Conservation (phyloP, 305 asterid genomes). For the Salvia sclarea region DNA sequence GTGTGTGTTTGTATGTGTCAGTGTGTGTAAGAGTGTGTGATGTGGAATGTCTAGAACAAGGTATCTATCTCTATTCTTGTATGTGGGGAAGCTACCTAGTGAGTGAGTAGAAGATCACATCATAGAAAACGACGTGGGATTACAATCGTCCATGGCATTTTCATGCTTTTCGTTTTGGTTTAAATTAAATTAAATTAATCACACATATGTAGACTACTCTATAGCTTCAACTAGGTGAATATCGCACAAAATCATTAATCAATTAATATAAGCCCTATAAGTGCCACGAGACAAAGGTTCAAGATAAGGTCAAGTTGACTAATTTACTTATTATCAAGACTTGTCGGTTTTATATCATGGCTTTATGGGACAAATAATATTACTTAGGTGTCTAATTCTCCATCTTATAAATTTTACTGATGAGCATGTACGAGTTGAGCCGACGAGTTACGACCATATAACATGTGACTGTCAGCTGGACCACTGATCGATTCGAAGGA, state of each 20-base stretch:
- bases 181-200: not conserved
- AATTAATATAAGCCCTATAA: not conserved
- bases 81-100: constrained; percentile 37
- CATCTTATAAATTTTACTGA: no score
- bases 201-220: not conserved
- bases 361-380: no score
- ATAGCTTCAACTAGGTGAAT: not conserved
- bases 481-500: no score
- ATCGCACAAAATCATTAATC: not conserved
- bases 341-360: not conserved
- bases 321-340: no score
- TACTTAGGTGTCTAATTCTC: no score
- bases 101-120: constrained; percentile 20
- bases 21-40: constrained; percentile 2
- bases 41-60: constrained; percentile 30
- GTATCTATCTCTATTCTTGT: constrained; percentile 31
- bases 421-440: no score
- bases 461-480: no score
- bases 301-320: no score
- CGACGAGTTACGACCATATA: no score
- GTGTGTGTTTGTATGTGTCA: no score
- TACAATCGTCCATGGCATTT: not conserved
- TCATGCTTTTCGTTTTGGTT: not conserved
- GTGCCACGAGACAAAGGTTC: not conserved
- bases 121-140: constrained; percentile 6